These are phyloP conservation scores for Megacollybia marginata DNA, from an alignment of 768 basidiomycete species.

Conservation along the genomic window DNA sequence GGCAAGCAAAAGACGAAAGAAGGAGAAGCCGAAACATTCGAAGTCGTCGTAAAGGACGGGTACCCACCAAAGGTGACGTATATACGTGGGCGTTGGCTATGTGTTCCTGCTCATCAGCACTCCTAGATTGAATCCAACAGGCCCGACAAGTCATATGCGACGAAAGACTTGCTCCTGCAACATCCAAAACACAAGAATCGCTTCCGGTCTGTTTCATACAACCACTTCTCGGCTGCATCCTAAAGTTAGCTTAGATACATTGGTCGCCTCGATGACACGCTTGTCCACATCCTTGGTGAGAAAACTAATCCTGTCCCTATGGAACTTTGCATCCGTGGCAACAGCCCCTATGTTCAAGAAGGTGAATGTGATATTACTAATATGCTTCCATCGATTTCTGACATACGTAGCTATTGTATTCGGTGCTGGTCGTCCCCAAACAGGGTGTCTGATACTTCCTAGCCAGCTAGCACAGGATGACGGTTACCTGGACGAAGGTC, in stretches of 20 bases:
- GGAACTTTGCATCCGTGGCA: conserved; percentile 42
- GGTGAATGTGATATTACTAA: too few species aligned
- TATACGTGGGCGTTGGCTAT: neutral
- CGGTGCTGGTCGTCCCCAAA: conserved; percentile 39
- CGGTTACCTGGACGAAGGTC: neutral
- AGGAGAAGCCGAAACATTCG: conserved; percentile 25
- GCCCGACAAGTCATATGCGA: conserved; percentile 46
- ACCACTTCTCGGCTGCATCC: neutral
- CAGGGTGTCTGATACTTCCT: conserved; percentile 44
- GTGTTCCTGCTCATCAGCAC: neutral
- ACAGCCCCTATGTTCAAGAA: conserved; percentile 38
- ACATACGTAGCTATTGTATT: conserved; percentile 37
- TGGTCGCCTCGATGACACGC: conserved; percentile 50
- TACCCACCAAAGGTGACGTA: conserved; percentile 38
- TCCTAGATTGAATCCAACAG: conserved; percentile 30
- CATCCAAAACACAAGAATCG: conserved; percentile 26
- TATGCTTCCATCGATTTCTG: neutral
- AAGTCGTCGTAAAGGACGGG: conserved; percentile 43
- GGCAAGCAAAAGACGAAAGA: conserved; percentile 13
- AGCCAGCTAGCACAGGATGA: conserved; percentile 26
- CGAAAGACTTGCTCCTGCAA: conserved; percentile 44
- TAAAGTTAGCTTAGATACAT: conserved; percentile 33
- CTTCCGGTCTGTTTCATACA: neutral
- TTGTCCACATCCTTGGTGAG: conserved; percentile 40
- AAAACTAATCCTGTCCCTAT: conserved; percentile 53